Evolutionary conservation across 192 early-diverging fungal species (phyloP).

Genomic region (Entomortierella lignicola): DNA sequence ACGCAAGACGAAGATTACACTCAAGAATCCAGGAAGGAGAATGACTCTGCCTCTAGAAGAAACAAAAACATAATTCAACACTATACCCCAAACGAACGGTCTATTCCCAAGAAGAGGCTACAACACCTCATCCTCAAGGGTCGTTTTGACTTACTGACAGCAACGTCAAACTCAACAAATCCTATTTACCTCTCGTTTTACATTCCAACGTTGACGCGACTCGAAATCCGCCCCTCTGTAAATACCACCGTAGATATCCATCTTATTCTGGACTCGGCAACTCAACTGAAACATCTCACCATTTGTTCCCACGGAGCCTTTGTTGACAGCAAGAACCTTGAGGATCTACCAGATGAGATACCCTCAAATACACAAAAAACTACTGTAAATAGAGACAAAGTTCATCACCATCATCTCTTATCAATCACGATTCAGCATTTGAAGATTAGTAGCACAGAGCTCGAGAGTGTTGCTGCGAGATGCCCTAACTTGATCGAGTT

Average conservation of each 20-base stretch:
- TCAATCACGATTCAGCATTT: constrained; percentile 44
- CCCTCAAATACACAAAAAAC: neutral
- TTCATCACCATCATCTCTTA: constrained; percentile 1
- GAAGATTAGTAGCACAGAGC: constrained; percentile 30
- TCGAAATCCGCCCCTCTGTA: constrained; percentile 30
- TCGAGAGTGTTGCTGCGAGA: constrained; percentile 16
- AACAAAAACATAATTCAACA: neutral
- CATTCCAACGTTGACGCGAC: constrained; percentile 29
- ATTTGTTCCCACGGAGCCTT: constrained; percentile 38
- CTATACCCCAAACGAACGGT: neutral
- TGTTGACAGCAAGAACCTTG: constrained; percentile 3
- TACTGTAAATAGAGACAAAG: neutral
- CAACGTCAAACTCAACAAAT: neutral
- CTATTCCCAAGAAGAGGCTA: constrained; percentile 12
- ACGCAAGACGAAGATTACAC: too few relatives aligned
- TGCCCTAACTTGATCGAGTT: constrained; percentile 47
- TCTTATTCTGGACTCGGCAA: constrained; percentile 34
- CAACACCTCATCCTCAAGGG: constrained; percentile 23
- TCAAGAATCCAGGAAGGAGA: too few relatives aligned
- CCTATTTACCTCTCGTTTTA: constrained; percentile 9
- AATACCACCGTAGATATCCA: constrained; percentile 35
- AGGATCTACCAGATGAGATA: too few relatives aligned
- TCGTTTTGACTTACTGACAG: constrained; percentile 12
- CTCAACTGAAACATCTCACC: constrained; percentile 8
- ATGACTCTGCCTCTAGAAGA: too few relatives aligned